These are phyloP conservation scores for Suillus spraguei DNA, from an alignment of 768 basidiomycete genomes.

Conservation along the genomic window DNA sequence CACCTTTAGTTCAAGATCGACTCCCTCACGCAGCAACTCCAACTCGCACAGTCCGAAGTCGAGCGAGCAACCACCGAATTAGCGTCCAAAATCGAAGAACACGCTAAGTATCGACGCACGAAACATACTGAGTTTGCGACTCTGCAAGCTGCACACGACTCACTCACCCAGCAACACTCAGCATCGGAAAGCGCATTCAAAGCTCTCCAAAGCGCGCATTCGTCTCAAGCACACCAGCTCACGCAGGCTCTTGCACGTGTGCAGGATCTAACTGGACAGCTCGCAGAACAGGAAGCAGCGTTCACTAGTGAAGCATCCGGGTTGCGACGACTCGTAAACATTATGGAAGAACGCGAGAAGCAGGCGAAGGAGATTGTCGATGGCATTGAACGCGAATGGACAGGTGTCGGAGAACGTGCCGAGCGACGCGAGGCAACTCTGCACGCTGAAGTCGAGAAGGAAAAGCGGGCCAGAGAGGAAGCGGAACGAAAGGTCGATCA, in stretches of 20 bases:
- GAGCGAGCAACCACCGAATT: conserved; percentile 74
- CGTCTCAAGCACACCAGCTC: conserved; percentile 72
- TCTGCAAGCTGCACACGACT: conserved; percentile 78
- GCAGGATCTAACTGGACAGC: conserved; percentile 71
- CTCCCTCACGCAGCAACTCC: conserved; percentile 78
- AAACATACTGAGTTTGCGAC: conserved; percentile 79
- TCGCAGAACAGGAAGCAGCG: conserved; percentile 84
- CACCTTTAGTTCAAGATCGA: conserved; percentile 79
- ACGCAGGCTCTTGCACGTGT: conserved; percentile 76
- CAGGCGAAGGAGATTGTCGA: conserved; percentile 85
- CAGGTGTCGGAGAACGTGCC: conserved; percentile 66
- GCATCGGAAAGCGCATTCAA: conserved; percentile 71
- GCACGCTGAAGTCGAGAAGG: conserved; percentile 71
- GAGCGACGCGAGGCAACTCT: conserved; percentile 68
- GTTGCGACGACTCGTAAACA: conserved; percentile 71
- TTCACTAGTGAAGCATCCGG: conserved; percentile 78
- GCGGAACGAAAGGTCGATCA: conserved; percentile 74
- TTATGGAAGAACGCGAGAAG: conserved; percentile 88
- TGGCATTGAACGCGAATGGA: conserved; percentile 82
- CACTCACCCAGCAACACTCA: conserved; percentile 65
- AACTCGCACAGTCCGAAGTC: conserved; percentile 75
- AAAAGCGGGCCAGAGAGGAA: conserved; percentile 67
- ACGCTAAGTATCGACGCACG: conserved; percentile 76
- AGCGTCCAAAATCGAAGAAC: conserved; percentile 75
- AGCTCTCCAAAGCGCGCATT: conserved; percentile 71